Evolutionary conservation across 495 filamentous ascomycete genomes (phyloP), one percentile per base, ranked within the genome.

Genomic region (Talaromyces liani): DNA sequence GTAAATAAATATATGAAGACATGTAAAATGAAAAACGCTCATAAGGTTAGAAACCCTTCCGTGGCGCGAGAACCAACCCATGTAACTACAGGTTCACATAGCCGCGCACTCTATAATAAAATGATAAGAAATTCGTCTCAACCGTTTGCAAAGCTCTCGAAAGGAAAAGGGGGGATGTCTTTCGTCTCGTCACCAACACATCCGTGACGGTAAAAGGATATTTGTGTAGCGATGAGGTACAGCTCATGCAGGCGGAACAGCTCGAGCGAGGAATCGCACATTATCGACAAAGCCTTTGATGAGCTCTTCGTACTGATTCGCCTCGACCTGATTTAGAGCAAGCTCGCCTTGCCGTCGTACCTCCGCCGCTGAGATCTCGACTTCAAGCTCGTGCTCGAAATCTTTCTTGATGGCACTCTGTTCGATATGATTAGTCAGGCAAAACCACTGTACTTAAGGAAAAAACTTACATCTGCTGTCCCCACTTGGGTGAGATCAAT

Each of bases 401-500:
- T 88, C 68, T 58, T 73, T 66, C 69, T 82, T 76, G 64, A 71
- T 62, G 6, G 72, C 66, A 33, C 34, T 45, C n/a, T 27, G 63
- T 47, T 49, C 51, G 66, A 63, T 59, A 36, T 14, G 63, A 58
- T 69, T 56, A 54, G 56, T 61, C 39, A 45, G 27, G 7, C 20
- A 29, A 58, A 39, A 62, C 27, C 24, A 16, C 39, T 60, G 18
- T 57, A 56, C 29, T 29, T 55, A 22, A 41, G 20, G 54, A n/a
- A 18, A 20, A 59, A 60, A 81, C 83, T 76, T 77, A 91, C 87
- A 62, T 84, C 82, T 56, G 72, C 75, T 67, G 73, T 80, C 9
- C 85, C 88, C 12, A 97, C 93, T 70, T 96, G 92, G 0, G 93
- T 97, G 41, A 97, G 73, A 77, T 97, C 93, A 67, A 97, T 81